Conservation (phyloP, 2,329 filamentous ascomycete species). For the Pseudogymnoascus sp. region DNA sequence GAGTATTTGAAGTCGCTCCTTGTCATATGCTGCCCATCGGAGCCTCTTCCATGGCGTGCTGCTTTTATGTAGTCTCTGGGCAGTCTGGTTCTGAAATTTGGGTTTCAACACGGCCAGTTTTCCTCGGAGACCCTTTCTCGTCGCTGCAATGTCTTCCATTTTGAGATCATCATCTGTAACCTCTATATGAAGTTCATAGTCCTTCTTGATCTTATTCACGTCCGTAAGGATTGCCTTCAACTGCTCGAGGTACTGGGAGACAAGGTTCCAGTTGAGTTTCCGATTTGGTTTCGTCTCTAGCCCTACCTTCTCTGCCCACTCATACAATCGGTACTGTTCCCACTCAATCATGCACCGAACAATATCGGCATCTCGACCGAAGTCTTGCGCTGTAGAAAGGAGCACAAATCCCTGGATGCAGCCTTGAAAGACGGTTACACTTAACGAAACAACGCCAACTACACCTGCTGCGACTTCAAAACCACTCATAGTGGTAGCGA, state of each 20-base stretch:
- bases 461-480: constrained; percentile 13
- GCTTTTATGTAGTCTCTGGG: constrained; percentile 15
- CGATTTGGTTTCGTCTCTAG: constrained; percentile 13
- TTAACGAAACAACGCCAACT: constrained; percentile 14
- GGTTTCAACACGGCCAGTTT: constrained; percentile 10
- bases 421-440: constrained; percentile 12
- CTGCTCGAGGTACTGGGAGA: constrained; percentile 14
- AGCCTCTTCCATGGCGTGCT: constrained; percentile 16
- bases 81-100: constrained; percentile 10
- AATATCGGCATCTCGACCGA: constrained; percentile 14
- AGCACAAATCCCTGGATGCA: constrained; percentile 16
- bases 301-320: constrained; percentile 14
- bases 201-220: constrained; percentile 16
- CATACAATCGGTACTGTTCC: constrained; percentile 13
- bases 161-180: constrained; percentile 7
- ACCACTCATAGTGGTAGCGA: constrained; percentile 9
- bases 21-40: constrained; percentile 20
- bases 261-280: constrained; percentile 16
- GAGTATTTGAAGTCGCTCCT: constrained; percentile 14
- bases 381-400: constrained; percentile 16
- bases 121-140: constrained; percentile 10
- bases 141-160: background rate
- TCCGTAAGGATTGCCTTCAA: constrained; percentile 15
- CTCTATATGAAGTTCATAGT: constrained; percentile 16
- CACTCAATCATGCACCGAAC: constrained; percentile 13